phyloP scores from a whole-genome alignment of 202 grass and related monocot genomes.

The Saccharum hybrid region DNA sequence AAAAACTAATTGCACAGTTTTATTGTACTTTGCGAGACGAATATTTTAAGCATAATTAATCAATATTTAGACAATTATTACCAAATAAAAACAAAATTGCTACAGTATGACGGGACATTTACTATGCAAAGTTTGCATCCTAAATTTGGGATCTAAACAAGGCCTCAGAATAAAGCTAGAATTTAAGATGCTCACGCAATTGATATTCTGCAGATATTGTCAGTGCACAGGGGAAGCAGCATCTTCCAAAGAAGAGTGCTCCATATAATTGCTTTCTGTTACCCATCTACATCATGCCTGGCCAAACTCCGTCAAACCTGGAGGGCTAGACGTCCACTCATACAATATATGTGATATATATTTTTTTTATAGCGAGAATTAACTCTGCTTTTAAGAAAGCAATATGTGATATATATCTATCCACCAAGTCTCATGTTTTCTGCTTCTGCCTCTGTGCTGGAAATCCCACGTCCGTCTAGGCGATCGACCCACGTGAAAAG shows the following conservation, averaged over 20 bases:
- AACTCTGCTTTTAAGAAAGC: no score
- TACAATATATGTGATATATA: neutral
- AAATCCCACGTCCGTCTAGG: neutral
- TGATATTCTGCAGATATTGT: conserved; percentile 30
- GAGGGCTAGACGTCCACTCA: conserved; percentile 2
- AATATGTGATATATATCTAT: neutral
- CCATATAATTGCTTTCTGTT: conserved; percentile 28
- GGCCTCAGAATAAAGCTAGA: neutral
- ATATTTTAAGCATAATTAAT: no score
- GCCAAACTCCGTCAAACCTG: conserved; percentile 39
- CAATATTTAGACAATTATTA: no score
- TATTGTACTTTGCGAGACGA: no score
- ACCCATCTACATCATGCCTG: conserved; percentile 21
- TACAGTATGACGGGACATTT: no score
- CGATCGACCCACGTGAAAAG: neutral
- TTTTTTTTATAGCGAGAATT: no score
- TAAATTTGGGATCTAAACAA: no score
- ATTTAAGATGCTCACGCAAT: conserved; percentile 36
- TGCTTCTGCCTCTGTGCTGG: neutral
- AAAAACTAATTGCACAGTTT: no score
- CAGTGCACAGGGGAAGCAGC: conserved; percentile 11
- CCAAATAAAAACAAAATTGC: no score
- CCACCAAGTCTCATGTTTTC: neutral
- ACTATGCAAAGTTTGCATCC: no score
- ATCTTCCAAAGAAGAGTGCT: conserved; percentile 42